Evolutionary conservation across 2,329 filamentous ascomycete genomes (phyloP).

Genomic region (Teratosphaeria destructans): DNA sequence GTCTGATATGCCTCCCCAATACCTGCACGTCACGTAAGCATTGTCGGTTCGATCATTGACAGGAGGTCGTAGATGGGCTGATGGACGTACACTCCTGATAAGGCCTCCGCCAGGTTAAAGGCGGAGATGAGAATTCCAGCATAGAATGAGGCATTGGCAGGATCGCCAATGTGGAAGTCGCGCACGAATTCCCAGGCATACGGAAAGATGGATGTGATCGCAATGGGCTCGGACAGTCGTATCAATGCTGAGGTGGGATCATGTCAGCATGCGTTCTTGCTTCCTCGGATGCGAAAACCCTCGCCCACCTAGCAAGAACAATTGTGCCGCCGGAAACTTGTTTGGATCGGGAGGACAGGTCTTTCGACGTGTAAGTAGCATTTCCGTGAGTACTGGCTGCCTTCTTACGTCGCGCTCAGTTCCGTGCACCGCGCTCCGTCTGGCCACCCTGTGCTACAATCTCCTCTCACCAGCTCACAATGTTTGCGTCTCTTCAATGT

Average conservation of each 20-base stretch:
- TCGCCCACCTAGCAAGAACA: constrained; percentile 69
- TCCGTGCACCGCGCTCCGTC: neutral
- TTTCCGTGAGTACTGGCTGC: constrained; percentile 18
- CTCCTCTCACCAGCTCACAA: neutral
- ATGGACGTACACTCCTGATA: constrained; percentile 57
- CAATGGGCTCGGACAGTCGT: constrained; percentile 83
- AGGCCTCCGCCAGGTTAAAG: constrained; percentile 70
- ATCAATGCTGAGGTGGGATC: constrained; percentile 59
- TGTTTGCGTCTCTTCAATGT: neutral
- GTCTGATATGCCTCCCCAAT: constrained; percentile 79
- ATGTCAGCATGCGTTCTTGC: constrained; percentile 1
- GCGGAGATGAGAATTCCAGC: constrained; percentile 79
- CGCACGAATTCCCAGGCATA: constrained; percentile 81
- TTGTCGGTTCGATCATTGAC: neutral
- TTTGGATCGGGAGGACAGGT: constrained; percentile 51
- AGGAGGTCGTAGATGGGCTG: neutral
- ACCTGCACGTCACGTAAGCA: constrained; percentile 24
- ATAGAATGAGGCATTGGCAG: constrained; percentile 73
- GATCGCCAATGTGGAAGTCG: constrained; percentile 60
- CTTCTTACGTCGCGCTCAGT: constrained; percentile 13
- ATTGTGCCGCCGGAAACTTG: constrained; percentile 69
- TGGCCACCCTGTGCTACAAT: neutral
- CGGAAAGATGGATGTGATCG: constrained; percentile 84
- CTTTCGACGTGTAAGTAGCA: constrained; percentile 48
- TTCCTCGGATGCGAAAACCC: neutral